Conservation (phyloP, 106 monocot species). For the Xerophyta viscosa region DNA sequence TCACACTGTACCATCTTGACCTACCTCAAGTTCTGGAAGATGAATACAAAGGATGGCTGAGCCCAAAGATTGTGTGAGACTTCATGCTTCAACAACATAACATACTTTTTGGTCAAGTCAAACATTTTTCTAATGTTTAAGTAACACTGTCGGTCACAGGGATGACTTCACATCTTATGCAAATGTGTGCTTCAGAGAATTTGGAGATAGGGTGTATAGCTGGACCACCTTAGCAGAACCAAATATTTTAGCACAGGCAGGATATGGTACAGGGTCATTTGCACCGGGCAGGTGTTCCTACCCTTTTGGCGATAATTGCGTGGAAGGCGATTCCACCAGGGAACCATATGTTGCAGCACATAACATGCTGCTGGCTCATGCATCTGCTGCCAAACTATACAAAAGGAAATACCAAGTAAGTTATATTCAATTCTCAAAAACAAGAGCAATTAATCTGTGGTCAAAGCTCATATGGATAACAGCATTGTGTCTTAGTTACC, state of each 20-base stretch:
- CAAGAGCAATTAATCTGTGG: too few species aligned
- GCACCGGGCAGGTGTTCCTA: conserved; percentile 36
- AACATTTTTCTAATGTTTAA: not conserved
- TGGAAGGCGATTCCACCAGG: conserved; percentile 31
- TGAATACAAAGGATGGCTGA: conserved; percentile 59
- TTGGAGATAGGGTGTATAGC: conserved; percentile 51
- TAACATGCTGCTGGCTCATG: conserved; percentile 40
- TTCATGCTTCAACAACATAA: not conserved
- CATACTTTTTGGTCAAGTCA: not conserved
- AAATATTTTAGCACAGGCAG: conserved; percentile 19
- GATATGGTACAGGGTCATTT: conserved; percentile 28
- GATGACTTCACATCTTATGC: conserved; percentile 62
- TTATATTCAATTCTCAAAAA: not conserved
- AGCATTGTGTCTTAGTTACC: too few species aligned
- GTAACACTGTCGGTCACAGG: conserved; percentile 12
- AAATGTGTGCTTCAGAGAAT: conserved; percentile 60
- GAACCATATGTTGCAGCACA: conserved; percentile 48
- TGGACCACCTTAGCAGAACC: conserved; percentile 63
- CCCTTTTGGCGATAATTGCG: conserved; percentile 50
- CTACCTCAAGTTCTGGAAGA: conserved; percentile 67
- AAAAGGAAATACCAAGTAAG: conserved; percentile 46
- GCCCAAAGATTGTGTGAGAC: conserved; percentile 46
- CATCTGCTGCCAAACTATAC: conserved; percentile 28
- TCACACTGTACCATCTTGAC: conserved; percentile 54
- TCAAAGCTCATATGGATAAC: too few species aligned